Percentiles rank a stretch among this genome's conserved stretches.
phyloP scores from a whole-genome alignment of 176 grass and related monocot species.

The Triticum turgidum region DNA sequence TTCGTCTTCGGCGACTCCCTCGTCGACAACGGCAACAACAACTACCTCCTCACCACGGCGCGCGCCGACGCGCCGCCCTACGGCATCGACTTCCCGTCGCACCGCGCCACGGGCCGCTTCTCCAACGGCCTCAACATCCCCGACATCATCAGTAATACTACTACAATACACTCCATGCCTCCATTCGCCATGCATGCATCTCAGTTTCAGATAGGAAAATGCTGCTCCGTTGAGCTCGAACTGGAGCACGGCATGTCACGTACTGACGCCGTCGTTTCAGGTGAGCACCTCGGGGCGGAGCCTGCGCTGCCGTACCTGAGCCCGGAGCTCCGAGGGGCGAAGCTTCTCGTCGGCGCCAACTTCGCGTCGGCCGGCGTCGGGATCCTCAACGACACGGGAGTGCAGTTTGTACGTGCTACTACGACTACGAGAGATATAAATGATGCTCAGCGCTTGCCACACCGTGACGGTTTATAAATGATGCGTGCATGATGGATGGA shows the following conservation, averaged over 20 bases:
- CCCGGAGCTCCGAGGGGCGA: slow-evolving; percentile 65
- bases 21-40: slow-evolving; percentile 96
- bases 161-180: background rate
- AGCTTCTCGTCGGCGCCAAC: slow-evolving; percentile 92
- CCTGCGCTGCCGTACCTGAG: slow-evolving; percentile 71
- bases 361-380: slow-evolving; percentile 95
- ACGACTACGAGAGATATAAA: too few relatives aligned
- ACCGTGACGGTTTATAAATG: background rate
- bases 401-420: slow-evolving; percentile 60
- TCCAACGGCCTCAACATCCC: slow-evolving; percentile 94
- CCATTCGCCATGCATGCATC: background rate
- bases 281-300: slow-evolving; percentile 72
- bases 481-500: background rate
- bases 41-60: slow-evolving; percentile 81
- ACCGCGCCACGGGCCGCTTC: slow-evolving; percentile 72
- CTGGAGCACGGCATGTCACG: background rate
- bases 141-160: slow-evolving; percentile 75
- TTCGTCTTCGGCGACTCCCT: slow-evolving; percentile 98
- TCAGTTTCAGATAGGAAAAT: too few relatives aligned
- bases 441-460: too few relatives aligned
- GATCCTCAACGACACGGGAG: slow-evolving; percentile 87
- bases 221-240: background rate
- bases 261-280: slow-evolving; percentile 24
- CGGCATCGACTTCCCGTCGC: slow-evolving; percentile 82
- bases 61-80: slow-evolving; percentile 83